phyloP scores from a whole-genome alignment of 106 monocot species.

The Dioscorea zingiberensis region DNA sequence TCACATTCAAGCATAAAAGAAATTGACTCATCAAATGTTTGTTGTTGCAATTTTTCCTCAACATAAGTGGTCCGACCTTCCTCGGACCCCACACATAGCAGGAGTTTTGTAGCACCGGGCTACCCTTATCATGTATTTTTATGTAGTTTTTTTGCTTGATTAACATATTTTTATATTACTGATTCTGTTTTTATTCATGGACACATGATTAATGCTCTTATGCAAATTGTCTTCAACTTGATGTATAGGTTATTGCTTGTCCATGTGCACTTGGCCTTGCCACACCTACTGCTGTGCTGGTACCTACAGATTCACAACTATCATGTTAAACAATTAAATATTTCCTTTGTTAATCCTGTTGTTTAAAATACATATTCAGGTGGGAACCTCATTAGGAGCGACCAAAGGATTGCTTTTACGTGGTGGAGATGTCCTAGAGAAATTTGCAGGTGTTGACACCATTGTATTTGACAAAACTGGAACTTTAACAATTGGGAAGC shows the following conservation, averaged over 20 bases:
- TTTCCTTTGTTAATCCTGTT: background rate
- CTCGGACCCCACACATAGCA: too few species aligned
- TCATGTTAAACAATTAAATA: background rate
- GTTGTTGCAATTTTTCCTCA: too few species aligned
- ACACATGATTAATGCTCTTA: too few species aligned
- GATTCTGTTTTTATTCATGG: too few species aligned
- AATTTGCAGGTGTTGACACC: constrained; percentile 84
- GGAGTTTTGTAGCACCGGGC: too few species aligned
- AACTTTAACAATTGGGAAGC: constrained; percentile 83
- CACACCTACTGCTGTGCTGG: constrained; percentile 98
- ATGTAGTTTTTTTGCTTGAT: too few species aligned
- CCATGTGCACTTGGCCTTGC: constrained; percentile 98
- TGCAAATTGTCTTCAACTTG: background rate
- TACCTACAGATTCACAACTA: constrained; percentile 14
- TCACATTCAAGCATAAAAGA: too few species aligned
- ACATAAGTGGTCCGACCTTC: too few species aligned
- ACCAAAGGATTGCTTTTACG: constrained; percentile 88
- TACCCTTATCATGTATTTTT: too few species aligned
- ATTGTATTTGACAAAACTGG: constrained; percentile 98
- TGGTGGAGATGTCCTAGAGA: constrained; percentile 91
- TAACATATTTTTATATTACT: too few species aligned
- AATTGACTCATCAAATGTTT: too few species aligned
- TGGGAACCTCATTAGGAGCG: constrained; percentile 96
- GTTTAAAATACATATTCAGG: constrained; percentile 30
- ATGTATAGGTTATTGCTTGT: constrained; percentile 87